A percentile compares a stretch with the other conserved stretches of the same genome.
Evolutionary conservation across 257 asterid species (phyloP).

Genomic region (Solanum gracilifrons): DNA sequence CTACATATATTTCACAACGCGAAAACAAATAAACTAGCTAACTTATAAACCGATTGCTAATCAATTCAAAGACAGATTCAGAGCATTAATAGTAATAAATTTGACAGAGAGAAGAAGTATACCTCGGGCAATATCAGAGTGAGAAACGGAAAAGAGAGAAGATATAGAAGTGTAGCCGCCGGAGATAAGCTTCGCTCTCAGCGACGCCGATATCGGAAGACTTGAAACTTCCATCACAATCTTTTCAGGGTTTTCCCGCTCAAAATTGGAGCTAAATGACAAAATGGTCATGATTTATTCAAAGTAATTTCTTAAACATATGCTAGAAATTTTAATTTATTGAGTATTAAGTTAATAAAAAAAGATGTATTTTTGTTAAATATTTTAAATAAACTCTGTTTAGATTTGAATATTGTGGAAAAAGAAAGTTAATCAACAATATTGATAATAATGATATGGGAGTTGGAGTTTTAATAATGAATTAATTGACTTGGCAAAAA

Average conservation of each 20-base stretch:
- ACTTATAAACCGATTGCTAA: not conserved
- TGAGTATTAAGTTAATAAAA: not conserved
- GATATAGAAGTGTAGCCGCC: constrained; percentile 66
- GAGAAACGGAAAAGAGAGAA: constrained; percentile 41
- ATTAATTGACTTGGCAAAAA: rapidly evolving
- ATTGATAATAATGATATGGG: too few species aligned
- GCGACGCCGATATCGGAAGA: constrained; percentile 71
- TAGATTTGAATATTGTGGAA: not conserved
- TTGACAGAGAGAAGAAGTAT: not conserved
- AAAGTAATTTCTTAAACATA: not conserved
- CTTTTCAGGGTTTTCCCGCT: not conserved
- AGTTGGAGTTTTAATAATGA: not conserved
- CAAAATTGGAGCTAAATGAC: not conserved
- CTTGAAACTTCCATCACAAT: constrained; percentile 52
- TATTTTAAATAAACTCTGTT: not conserved
- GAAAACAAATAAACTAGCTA: not conserved
- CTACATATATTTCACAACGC: not conserved
- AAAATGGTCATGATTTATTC: not conserved
- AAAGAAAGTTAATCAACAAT: too few species aligned
- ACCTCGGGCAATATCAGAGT: constrained; percentile 53
- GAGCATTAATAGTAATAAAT: not conserved
- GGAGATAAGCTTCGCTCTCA: constrained; percentile 58
- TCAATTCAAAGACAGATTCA: not conserved
- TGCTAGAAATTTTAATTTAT: not conserved
- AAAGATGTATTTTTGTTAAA: not conserved